A percentile compares a stretch with the other conserved stretches of the same genome.
phyloP scores from a whole-genome alignment of 2,329 filamentous ascomycete species.

The Aciculosporium take region DNA sequence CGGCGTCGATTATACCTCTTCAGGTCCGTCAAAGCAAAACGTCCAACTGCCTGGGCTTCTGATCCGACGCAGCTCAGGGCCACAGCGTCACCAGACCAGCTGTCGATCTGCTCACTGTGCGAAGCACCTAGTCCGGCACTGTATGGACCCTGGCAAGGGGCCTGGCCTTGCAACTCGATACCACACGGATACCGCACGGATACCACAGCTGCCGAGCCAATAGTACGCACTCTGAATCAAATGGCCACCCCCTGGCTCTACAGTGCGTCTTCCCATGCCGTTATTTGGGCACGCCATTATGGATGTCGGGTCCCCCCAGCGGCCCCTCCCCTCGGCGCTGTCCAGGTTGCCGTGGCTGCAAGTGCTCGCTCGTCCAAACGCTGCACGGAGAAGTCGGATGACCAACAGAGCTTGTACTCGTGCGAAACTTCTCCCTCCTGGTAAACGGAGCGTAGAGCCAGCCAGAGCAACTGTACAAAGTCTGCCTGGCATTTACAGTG shows the following conservation, averaged over 20 bases:
- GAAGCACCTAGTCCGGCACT: not conserved
- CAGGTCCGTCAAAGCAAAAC: slow-evolving; percentile 1
- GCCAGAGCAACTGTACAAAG: too few relatives aligned
- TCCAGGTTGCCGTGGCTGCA: slow-evolving; percentile 3
- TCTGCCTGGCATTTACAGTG: too few relatives aligned
- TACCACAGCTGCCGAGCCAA: too few relatives aligned
- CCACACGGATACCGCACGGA: too few relatives aligned
- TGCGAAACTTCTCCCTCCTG: too few relatives aligned
- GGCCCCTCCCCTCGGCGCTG: too few relatives aligned
- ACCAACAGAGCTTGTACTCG: slow-evolving; percentile 5
- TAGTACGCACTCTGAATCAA: too few relatives aligned
- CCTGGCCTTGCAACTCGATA: too few relatives aligned
- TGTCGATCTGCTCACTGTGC: slow-evolving; percentile 7
- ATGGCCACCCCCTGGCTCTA: not conserved
- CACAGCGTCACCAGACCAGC: slow-evolving; percentile 6
- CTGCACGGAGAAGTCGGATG: slow-evolving; percentile 5
- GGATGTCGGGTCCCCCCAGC: not conserved
- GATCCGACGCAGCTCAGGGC: not conserved
- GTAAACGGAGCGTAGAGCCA: too few relatives aligned
- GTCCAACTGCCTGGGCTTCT: not conserved
- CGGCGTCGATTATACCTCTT: slow-evolving; percentile 6
- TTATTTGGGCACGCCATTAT: not conserved
- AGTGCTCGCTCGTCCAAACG: slow-evolving; percentile 6
- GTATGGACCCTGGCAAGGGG: not conserved
- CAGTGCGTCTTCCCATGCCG: slow-evolving; percentile 5